These are phyloP conservation scores for Trypanosoma vivax DNA, from an alignment of 208 protist genomes.

Conservation along the genomic window DNA sequence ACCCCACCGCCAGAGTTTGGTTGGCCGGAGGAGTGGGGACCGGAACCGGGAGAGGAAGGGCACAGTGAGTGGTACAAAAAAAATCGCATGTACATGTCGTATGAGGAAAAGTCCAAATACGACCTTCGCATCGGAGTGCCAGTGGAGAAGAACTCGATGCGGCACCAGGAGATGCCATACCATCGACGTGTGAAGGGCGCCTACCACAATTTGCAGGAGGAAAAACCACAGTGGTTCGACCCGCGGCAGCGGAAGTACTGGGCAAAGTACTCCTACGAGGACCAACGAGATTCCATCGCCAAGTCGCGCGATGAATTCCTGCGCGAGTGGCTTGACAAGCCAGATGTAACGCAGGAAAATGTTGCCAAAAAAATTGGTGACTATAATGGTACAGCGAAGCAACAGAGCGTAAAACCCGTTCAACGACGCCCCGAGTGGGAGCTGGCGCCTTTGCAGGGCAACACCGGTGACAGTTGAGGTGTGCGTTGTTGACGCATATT, in stretches of 20 bases:
- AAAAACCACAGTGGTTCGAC: conserved; percentile 64
- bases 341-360: conserved; percentile 79
- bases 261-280: conserved; percentile 79
- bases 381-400: conserved; percentile 84
- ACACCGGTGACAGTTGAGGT: conserved; percentile 2
- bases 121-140: conserved; percentile 72
- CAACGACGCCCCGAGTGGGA: conserved; percentile 84
- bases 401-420: conserved; percentile 68
- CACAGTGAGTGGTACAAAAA: conserved; percentile 87
- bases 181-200: conserved; percentile 79
- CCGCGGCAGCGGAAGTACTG: conserved; percentile 70
- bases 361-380: conserved; percentile 82
- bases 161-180: conserved; percentile 84
- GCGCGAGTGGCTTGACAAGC: conserved; percentile 84
- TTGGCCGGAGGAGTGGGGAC: conserved; percentile 86
- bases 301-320: conserved; percentile 78
- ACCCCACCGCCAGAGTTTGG: conserved; percentile 73
- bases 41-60: conserved; percentile 78
- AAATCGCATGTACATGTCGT: conserved; percentile 88
- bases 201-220: conserved; percentile 75
- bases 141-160: conserved; percentile 80
- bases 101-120: conserved; percentile 81
- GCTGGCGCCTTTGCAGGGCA: conserved; percentile 53
- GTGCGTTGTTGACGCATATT: no score
- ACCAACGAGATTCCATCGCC: conserved; percentile 78